These are phyloP conservation scores for Cairneyella variabilis DNA, from an alignment of 495 filamentous ascomycete genomes.

Conservation along the genomic window DNA sequence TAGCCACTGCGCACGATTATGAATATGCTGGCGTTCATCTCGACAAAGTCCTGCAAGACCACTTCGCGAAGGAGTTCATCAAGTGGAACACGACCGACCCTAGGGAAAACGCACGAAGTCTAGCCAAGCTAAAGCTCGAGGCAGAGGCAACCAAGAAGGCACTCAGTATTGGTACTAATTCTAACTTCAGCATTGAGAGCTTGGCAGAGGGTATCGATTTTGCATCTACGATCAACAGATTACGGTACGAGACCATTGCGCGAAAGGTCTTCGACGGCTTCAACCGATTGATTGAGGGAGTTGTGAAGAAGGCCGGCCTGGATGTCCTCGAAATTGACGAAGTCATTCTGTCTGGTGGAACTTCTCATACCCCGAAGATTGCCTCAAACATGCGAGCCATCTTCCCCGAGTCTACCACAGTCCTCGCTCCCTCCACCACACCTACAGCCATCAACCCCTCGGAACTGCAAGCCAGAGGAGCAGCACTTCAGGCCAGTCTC, in stretches of 20 bases:
- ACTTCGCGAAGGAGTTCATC: constrained; percentile 97
- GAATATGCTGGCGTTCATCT: constrained; percentile 77
- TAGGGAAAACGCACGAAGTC: constrained; percentile 67
- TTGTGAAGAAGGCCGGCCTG: constrained; percentile 85
- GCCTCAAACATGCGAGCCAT: constrained; percentile 67
- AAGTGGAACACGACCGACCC: constrained; percentile 93
- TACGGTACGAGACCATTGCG: constrained; percentile 87
- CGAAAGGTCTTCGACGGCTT: constrained; percentile 82
- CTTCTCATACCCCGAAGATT: constrained; percentile 90
- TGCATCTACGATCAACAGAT: constrained; percentile 82
- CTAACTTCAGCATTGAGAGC: constrained; percentile 85
- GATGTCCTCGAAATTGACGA: constrained; percentile 93
- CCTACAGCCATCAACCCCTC: constrained; percentile 84
- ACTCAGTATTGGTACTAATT: constrained; percentile 79
- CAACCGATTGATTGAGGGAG: constrained; percentile 76
- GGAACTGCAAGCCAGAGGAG: constrained; percentile 82
- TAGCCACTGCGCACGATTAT: constrained; percentile 93
- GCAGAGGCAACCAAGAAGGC: constrained; percentile 87
- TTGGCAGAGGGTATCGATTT: constrained; percentile 87
- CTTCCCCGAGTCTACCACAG: constrained; percentile 75
- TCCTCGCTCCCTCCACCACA: constrained; percentile 78
- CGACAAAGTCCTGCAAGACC: constrained; percentile 86
- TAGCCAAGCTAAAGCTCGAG: constrained; percentile 92
- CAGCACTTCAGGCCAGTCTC: constrained; percentile 90
- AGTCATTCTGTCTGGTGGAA: constrained; percentile 90